These are phyloP conservation scores for Wallacemonas rigidus DNA, from an alignment of 208 protist species.

Conservation along the genomic window DNA sequence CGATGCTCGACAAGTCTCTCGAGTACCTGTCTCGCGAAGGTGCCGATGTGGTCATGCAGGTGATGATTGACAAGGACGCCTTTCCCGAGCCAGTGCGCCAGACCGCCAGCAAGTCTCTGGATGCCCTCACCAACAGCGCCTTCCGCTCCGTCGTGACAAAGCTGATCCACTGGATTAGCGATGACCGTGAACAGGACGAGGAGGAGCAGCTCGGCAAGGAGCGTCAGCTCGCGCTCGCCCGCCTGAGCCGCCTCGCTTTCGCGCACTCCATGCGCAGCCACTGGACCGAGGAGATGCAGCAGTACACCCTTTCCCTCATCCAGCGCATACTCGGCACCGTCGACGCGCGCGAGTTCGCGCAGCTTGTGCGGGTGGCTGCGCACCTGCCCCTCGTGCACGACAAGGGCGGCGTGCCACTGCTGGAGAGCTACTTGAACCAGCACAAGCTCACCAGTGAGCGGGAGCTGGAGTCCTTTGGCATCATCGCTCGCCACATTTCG, in stretches of 20 bases:
- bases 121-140: constrained; percentile 67
- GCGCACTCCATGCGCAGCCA: constrained; percentile 39
- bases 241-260: constrained; percentile 53
- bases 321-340: constrained; percentile 70
- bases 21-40: constrained; percentile 86
- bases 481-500: constrained; percentile 36
- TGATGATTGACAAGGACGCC: constrained; percentile 79
- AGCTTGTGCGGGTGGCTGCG: constrained; percentile 57
- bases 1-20: constrained; percentile 77
- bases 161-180: constrained; percentile 86
- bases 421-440: constrained; percentile 54
- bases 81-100: constrained; percentile 72
- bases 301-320: constrained; percentile 61
- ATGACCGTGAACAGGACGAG: constrained; percentile 83
- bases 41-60: constrained; percentile 88
- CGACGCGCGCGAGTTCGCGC: constrained; percentile 69
- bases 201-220: constrained; percentile 79
- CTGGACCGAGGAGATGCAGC: constrained; percentile 83
- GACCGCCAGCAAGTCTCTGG: constrained; percentile 67
- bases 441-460: constrained; percentile 46
- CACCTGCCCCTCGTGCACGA: constrained; percentile 63
- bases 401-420: constrained; percentile 54
- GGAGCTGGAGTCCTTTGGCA: constrained; percentile 57
- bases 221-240: constrained; percentile 67
- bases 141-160: constrained; percentile 82